These are phyloP conservation scores for Leishmania major DNA, from an alignment of 208 protist genomes.

Conservation along the genomic window DNA sequence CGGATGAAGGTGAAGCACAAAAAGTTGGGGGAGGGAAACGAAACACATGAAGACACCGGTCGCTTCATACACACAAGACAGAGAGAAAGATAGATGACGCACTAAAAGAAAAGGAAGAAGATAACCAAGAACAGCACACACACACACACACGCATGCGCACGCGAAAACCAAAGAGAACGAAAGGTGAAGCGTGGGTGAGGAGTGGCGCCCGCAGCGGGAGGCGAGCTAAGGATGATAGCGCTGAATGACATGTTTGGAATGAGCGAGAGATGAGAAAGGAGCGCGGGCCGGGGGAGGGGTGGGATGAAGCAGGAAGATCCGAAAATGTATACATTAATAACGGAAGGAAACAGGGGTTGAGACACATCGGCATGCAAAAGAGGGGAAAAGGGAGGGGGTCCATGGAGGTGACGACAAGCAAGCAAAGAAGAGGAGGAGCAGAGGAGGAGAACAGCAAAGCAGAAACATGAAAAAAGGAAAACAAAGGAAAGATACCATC, in stretches of 20 bases:
- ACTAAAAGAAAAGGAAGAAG: neutral
- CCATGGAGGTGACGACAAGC: neutral
- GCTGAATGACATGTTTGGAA: neutral
- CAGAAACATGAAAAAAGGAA: too few relatives aligned
- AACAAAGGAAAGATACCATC: neutral
- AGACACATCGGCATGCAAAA: neutral
- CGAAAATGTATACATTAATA: neutral
- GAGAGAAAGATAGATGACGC: neutral
- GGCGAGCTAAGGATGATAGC: neutral
- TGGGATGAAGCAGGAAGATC: neutral
- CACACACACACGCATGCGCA: neutral
- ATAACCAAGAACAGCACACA: neutral
- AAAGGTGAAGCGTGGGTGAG: neutral
- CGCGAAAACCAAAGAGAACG: neutral
- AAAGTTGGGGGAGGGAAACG: neutral
- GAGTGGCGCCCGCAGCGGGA: neutral
- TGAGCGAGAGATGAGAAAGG: neutral
- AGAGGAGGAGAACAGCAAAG: neutral
- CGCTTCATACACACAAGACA: neutral
- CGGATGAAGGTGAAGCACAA: neutral
- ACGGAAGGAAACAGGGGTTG: neutral
- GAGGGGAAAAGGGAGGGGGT: neutral
- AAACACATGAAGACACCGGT: neutral
- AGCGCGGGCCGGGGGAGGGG: neutral
- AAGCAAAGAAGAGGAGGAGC: neutral